A percentile compares a stretch with the other conserved stretches of the same genome.
phyloP scores from a whole-genome alignment of 805 yeast species.

The Candida silvatica region DNA sequence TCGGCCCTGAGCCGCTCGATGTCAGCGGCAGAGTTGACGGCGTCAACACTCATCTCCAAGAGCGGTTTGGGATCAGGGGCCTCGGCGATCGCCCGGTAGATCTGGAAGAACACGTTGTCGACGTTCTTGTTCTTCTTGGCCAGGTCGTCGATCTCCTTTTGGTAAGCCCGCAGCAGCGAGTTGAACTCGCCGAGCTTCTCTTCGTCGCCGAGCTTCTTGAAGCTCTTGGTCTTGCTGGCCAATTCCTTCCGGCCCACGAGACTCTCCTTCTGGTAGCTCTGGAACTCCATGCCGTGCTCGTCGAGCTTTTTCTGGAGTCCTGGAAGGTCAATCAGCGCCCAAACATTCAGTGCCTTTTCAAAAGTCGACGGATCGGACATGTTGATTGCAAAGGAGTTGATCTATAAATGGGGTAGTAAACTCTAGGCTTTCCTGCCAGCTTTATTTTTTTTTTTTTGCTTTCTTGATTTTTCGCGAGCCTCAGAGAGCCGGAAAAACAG shows the following conservation, averaged over 20 bases:
- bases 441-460: too few species aligned
- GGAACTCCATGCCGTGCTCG: constrained; percentile 62
- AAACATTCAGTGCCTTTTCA: constrained; percentile 56
- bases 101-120: constrained; percentile 64
- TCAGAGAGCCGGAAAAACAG: too few species aligned
- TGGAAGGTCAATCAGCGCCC: constrained; percentile 71
- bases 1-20: constrained; percentile 43
- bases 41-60: constrained; percentile 59
- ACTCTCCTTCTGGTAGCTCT: constrained; percentile 60
- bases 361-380: too few species aligned
- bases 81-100: constrained; percentile 72
- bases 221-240: constrained; percentile 80
- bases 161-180: constrained; percentile 67
- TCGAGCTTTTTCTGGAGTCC: constrained; percentile 67
- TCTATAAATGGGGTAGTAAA: too few species aligned
- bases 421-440: too few species aligned
- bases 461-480: too few species aligned
- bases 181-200: constrained; percentile 62
- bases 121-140: constrained; percentile 70
- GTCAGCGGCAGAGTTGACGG: constrained; percentile 42
- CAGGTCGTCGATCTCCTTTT: constrained; percentile 76
- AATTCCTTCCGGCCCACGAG: constrained; percentile 64
- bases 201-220: constrained; percentile 60
- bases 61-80: constrained; percentile 91
- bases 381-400: too few species aligned